A percentile compares a stretch with the other conserved stretches of the same genome.
Evolutionary conservation across 106 monocot genomes (phyloP).

Genomic region (Dendrobium officinale): DNA sequence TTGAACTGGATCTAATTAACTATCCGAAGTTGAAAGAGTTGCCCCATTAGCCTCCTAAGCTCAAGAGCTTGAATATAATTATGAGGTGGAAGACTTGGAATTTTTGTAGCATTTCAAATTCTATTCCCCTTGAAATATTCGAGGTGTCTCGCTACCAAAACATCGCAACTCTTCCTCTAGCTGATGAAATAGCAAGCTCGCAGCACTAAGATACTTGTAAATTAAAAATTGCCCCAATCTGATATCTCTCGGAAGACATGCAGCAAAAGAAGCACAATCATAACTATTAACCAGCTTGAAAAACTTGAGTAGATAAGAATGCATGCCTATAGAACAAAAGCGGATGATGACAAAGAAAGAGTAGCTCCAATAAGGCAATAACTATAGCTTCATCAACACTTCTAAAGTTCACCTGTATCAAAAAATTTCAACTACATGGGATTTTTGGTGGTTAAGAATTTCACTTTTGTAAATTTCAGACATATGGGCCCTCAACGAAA

Average conservation of each 20-base stretch:
- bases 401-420: background rate
- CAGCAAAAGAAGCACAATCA: background rate
- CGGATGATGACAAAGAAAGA: slow-evolving; percentile 95
- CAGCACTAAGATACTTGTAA: no score
- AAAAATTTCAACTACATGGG: slow-evolving; percentile 1
- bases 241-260: background rate
- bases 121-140: no score
- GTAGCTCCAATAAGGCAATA: slow-evolving; percentile 66
- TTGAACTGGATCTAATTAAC: no score
- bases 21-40: no score
- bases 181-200: no score
- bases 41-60: no score
- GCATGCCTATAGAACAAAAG: slow-evolving; percentile 94
- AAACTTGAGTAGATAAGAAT: background rate
- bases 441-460: background rate
- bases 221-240: no score
- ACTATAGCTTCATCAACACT: slow-evolving; percentile 90
- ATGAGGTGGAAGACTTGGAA: no score
- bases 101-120: no score
- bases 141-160: no score
- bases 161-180: no score
- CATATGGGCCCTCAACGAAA: background rate
- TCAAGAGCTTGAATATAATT: no score
- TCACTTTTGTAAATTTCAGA: background rate
- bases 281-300: background rate